Percentiles rank a stretch among this genome's conserved stretches.
Conservation (phyloP, 2,329 filamentous ascomycete species). For the Xylariaceae sp. region DNA sequence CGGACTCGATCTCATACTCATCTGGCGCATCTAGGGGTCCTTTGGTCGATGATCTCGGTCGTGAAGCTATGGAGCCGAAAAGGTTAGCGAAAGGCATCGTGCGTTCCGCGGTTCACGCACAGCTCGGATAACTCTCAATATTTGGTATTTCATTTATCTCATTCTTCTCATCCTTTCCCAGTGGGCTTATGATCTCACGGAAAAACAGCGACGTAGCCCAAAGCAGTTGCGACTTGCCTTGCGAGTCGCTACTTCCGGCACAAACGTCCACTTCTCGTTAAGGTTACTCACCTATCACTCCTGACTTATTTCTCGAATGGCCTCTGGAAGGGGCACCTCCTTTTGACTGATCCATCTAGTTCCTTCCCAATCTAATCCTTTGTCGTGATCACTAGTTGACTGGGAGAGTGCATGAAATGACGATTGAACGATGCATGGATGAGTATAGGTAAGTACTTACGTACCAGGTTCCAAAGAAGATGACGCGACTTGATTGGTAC, state of each 20-base stretch:
- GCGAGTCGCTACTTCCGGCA: neutral
- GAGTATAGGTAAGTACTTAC: neutral
- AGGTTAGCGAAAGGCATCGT: constrained; percentile 25
- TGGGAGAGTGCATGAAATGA: neutral
- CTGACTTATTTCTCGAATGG: constrained; percentile 27
- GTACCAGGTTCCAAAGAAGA: too few species aligned
- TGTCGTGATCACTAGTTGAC: too few species aligned
- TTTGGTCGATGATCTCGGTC: constrained; percentile 65
- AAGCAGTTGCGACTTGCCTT: too few species aligned
- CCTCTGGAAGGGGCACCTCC: constrained; percentile 16
- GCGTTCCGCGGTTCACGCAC: too few species aligned
- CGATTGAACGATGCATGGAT: neutral
- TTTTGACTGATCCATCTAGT: constrained; percentile 20
- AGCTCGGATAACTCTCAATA: too few species aligned
- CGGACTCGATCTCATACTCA: constrained; percentile 51
- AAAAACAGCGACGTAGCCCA: too few species aligned
- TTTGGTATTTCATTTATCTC: too few species aligned
- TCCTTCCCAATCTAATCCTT: neutral
- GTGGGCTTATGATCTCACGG: too few species aligned
- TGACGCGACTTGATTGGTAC: too few species aligned
- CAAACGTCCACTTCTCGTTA: neutral
- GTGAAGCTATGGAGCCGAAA: constrained; percentile 40
- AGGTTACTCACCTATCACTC: constrained; percentile 26
- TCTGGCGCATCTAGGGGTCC: constrained; percentile 72
- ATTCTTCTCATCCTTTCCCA: too few species aligned